Evolutionary conservation across 163 green algal species (phyloP).

Genomic region (Coccomyxa subellipsoidea): DNA sequence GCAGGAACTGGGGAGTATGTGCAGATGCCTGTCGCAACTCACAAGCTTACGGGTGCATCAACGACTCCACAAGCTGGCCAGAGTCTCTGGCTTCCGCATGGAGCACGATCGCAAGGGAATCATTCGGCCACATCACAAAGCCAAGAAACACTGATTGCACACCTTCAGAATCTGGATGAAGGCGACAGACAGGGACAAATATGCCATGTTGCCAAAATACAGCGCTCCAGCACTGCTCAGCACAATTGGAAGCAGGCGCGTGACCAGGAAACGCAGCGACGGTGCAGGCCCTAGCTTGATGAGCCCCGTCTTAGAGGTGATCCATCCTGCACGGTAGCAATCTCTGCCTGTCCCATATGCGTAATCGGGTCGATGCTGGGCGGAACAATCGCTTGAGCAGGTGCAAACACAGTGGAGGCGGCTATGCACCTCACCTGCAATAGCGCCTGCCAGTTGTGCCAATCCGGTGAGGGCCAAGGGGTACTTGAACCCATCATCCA

Average conservation of each 20-base stretch:
- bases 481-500: slow-evolving; percentile 44
- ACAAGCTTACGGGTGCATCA: too few species aligned
- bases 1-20: not conserved
- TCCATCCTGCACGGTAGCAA: not conserved
- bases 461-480: slow-evolving; percentile 44
- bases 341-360: too few species aligned
- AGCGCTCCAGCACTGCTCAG: slow-evolving; percentile 40
- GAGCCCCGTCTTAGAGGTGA: slow-evolving; percentile 12
- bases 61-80: too few species aligned
- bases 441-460: slow-evolving; percentile 27
- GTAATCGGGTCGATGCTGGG: too few species aligned
- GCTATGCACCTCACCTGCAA: not conserved
- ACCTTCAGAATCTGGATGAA: slow-evolving; percentile 43
- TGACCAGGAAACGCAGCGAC: slow-evolving; percentile 2
- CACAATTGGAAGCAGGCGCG: slow-evolving; percentile 36
- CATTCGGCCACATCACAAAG: too few species aligned
- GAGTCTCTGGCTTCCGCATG: too few species aligned
- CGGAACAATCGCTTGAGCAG: too few species aligned
- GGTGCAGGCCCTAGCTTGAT: slow-evolving; percentile 23
- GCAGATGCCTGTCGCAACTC: too few species aligned
- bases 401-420: not conserved
- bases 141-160: too few species aligned
- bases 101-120: too few species aligned
- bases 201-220: slow-evolving; percentile 55
- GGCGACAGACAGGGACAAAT: slow-evolving; percentile 44